These are phyloP conservation scores for Bolboschoenus planiculmis DNA, from an alignment of 176 grass and related monocot genomes.

Conservation along the genomic window DNA sequence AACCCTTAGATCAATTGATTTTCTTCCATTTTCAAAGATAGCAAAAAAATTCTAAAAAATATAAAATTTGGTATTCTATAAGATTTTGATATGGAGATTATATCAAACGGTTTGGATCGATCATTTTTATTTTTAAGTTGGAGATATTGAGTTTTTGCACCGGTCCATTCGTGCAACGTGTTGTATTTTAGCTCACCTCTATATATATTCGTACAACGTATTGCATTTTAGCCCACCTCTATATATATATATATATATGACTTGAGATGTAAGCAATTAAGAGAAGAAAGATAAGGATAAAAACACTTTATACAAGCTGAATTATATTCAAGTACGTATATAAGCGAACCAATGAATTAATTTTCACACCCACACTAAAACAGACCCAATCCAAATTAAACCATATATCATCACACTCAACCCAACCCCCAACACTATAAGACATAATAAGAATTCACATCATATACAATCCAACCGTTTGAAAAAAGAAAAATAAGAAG, in stretches of 20 bases:
- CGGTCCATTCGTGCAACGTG: too few species aligned
- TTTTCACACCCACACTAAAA: neutral
- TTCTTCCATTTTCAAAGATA: too few species aligned
- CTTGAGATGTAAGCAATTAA: conserved; percentile 4
- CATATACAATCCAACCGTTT: conserved; percentile 16
- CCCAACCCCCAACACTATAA: neutral
- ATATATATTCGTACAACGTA: too few species aligned
- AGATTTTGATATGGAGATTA: too few species aligned
- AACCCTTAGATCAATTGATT: too few species aligned
- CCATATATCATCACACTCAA: neutral
- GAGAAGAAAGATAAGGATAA: neutral
- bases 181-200: too few species aligned
- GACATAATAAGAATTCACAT: neutral
- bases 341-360: conserved; percentile 10
- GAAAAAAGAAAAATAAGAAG: neutral
- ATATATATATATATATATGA: neutral
- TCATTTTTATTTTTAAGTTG: too few species aligned
- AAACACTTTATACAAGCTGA: conserved; percentile 15
- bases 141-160: too few species aligned
- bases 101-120: too few species aligned
- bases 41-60: too few species aligned
- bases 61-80: too few species aligned
- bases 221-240: too few species aligned
- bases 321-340: neutral
- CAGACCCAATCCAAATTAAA: conserved; percentile 3